These are phyloP conservation scores for Funneliformis caledonium DNA, from an alignment of 371 early-diverging fungal species.

Conservation along the genomic window DNA sequence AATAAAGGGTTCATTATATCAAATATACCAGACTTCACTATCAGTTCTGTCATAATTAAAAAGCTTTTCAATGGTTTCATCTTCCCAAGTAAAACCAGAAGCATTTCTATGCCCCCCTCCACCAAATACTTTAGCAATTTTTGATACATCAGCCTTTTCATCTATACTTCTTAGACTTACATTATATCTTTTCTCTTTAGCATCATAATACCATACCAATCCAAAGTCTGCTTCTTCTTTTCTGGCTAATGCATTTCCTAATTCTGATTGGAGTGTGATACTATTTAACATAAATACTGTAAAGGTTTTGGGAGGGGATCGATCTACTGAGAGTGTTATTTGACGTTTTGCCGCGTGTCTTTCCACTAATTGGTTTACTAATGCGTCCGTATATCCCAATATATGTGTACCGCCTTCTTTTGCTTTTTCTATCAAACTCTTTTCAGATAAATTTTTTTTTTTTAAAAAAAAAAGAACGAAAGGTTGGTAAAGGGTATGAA, in stretches of 20 bases:
- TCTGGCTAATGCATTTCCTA: neutral
- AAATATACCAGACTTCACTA: neutral
- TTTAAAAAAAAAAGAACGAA: neutral
- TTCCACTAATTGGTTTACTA: neutral
- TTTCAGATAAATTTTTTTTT: neutral
- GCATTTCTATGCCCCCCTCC: constrained; percentile 30
- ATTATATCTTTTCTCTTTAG: neutral
- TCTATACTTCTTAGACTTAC: constrained; percentile 25
- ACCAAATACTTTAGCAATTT: constrained; percentile 24
- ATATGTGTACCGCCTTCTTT: constrained; percentile 13
- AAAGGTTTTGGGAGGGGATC: neutral
- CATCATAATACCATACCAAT: constrained; percentile 12
- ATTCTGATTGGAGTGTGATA: neutral
- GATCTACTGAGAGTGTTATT: neutral
- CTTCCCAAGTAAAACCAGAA: constrained; percentile 19
- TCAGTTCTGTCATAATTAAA: neutral
- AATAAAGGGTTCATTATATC: neutral
- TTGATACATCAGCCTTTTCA: constrained; percentile 24
- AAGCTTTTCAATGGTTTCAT: neutral
- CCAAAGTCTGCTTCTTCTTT: constrained; percentile 9
- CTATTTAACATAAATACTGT: neutral
- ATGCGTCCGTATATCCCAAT: neutral
- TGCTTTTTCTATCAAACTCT: neutral
- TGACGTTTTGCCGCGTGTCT: neutral
- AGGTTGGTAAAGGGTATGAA: too few species aligned